phyloP scores from a whole-genome alignment of 2,329 filamentous ascomycete genomes.

The Fusarium proliferatum region DNA sequence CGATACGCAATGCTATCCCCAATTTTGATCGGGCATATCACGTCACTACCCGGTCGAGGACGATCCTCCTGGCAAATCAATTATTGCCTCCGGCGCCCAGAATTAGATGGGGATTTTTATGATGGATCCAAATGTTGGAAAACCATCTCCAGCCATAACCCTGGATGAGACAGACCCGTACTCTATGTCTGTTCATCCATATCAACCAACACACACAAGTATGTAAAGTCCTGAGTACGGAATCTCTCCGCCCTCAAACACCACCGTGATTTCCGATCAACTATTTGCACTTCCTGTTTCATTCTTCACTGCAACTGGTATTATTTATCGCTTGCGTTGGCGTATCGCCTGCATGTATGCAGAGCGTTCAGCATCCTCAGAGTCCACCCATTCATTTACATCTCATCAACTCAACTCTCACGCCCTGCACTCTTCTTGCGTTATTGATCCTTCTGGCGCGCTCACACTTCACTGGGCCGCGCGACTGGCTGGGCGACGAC shows the following conservation, averaged over 20 bases:
- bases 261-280: background rate
- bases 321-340: constrained; percentile 12
- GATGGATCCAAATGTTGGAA: constrained; percentile 7
- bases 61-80: background rate
- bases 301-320: constrained; percentile 8
- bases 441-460: constrained; percentile 32
- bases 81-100: background rate
- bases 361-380: background rate
- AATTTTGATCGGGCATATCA: constrained; percentile 22
- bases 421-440: constrained; percentile 3
- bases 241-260: constrained; percentile 14
- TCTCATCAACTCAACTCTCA: constrained; percentile 1
- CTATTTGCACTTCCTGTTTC: constrained; percentile 10
- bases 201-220: background rate
- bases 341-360: constrained; percentile 9
- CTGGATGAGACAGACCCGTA: constrained; percentile 14
- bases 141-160: constrained; percentile 4
- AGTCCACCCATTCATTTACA: background rate
- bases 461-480: constrained; percentile 27
- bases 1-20: constrained; percentile 6
- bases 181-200: background rate
- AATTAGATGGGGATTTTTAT: constrained; percentile 1
- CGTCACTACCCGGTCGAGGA: constrained; percentile 16
- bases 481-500: constrained; percentile 31
- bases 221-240: constrained; percentile 5